Conservation (phyloP, 306 rosid genomes). For the Datisca glomerata region DNA sequence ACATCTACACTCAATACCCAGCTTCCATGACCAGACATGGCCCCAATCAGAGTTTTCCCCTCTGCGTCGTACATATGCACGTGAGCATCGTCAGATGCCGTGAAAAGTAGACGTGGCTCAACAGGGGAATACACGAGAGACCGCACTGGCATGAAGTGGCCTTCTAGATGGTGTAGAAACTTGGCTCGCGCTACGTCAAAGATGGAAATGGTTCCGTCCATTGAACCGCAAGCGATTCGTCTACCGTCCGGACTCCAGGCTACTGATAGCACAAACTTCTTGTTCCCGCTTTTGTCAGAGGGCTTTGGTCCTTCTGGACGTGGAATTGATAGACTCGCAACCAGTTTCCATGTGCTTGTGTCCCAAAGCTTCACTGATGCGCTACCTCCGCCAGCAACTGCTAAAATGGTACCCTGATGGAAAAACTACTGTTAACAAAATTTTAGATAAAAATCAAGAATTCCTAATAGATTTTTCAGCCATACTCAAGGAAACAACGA, state of each 20-base stretch:
- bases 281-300: conserved; percentile 72
- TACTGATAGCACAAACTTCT: conserved; percentile 88
- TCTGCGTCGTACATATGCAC: conserved; percentile 95
- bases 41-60: conserved; percentile 60
- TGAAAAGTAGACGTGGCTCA: conserved; percentile 69
- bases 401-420: conserved; percentile 74
- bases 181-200: conserved; percentile 68
- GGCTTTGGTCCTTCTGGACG: conserved; percentile 86
- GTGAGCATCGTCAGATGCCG: conserved; percentile 81
- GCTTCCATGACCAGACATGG: conserved; percentile 89
- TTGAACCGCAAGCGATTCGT: conserved; percentile 81
- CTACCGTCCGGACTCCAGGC: conserved; percentile 93
- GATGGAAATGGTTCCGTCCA: conserved; percentile 95
- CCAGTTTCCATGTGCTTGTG: conserved; percentile 64
- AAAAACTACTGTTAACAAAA: not conserved
- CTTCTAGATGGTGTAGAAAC: conserved; percentile 88
- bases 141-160: conserved; percentile 92
- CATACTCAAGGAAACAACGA: no score
- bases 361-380: conserved; percentile 96
- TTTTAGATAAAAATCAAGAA: not conserved
- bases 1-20: conserved; percentile 90
- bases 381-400: conserved; percentile 98
- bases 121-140: conserved; percentile 81
- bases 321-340: conserved; percentile 74
- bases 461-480: no score